Evolutionary conservation across 2,329 filamentous ascomycete species (phyloP).

Genomic region (Endoconidiophora polonica): DNA sequence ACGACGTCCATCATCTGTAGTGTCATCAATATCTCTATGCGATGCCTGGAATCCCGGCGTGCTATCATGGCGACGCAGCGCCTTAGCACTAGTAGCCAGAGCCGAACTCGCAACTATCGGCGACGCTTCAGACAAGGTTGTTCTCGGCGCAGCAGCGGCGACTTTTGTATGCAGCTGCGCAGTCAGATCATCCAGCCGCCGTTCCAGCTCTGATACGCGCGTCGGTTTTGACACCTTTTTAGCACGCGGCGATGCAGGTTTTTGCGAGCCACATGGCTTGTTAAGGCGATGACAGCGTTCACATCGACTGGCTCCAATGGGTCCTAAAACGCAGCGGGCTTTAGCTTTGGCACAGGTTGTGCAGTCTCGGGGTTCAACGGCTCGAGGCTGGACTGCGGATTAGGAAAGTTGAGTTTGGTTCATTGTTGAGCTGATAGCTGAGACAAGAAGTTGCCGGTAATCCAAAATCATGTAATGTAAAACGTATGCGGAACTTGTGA

Average conservation of each 20-base stretch:
- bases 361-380: conserved; percentile 32
- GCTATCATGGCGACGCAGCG: no score
- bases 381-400: conserved; percentile 1
- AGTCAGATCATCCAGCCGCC: conserved; percentile 31
- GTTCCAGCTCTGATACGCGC: conserved; percentile 33
- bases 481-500: no score
- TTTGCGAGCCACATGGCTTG: conserved; percentile 31
- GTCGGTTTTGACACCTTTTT: conserved; percentile 31
- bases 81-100: no score
- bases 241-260: conserved; percentile 29
- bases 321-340: conserved; percentile 30
- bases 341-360: conserved; percentile 36
- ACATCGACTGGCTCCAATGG: conserved; percentile 25
- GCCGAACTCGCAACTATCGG: background rate
- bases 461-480: background rate
- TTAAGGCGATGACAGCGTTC: conserved; percentile 32
- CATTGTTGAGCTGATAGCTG: background rate
- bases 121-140: background rate
- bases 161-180: conserved; percentile 21
- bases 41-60: no score
- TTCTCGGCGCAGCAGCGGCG: background rate
- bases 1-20: background rate
- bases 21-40: no score
- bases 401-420: background rate
- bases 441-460: background rate